Base-by-base conservation (phyloP, 352 stramenopile genomes). In the Pilasporangium apinafurcum region DNA sequence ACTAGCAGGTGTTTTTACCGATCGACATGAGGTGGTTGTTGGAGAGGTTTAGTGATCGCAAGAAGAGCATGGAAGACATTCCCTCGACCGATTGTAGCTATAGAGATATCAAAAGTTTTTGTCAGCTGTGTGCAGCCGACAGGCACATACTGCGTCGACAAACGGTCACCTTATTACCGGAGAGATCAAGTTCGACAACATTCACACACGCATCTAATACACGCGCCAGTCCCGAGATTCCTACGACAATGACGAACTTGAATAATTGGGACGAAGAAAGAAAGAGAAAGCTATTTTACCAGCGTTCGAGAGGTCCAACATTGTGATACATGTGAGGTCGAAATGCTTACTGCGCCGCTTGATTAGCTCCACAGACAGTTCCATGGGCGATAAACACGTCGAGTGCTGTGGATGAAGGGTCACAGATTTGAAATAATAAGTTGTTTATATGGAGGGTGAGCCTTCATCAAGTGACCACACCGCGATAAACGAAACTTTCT, bases 331-430 rank as follows among this genome's bases (percentile, higher is more conserved):
- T 28, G 44, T 62, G 14, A 86, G 37, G 43, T 90, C 78, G 46
- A 87, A 90, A 54, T 90, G 78, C 22, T 80, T 80, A 48, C 74
- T 87, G 29, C 72, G 60, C 8, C 63, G 67, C 55, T 90, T 90
- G 57, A 90, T 76, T 30, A 78, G 32, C 5, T 84, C 65, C 8
- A 59, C 59, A 8, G 65, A 76, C 27, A 90, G 60, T 53, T 87
- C 69, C 74, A 87, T 87, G 27, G 8, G 20, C n/a, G n/a, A n/a
- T n/a, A n/a, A n/a, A n/a, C n/a, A n/a, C n/a, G n/a, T n/a, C n/a
- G n/a, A n/a, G n/a, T n/a, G n/a, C n/a, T n/a, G n/a, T n/a, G n/a
- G n/a, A n/a, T n/a, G n/a, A n/a, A n/a, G n/a, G n/a, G n/a, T n/a
- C n/a, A n/a, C n/a, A n/a, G n/a, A n/a, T n/a, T n/a, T n/a, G n/a